Conservation (phyloP, 2,329 filamentous ascomycete genomes). For the Aspergillus hiratsukae region DNA sequence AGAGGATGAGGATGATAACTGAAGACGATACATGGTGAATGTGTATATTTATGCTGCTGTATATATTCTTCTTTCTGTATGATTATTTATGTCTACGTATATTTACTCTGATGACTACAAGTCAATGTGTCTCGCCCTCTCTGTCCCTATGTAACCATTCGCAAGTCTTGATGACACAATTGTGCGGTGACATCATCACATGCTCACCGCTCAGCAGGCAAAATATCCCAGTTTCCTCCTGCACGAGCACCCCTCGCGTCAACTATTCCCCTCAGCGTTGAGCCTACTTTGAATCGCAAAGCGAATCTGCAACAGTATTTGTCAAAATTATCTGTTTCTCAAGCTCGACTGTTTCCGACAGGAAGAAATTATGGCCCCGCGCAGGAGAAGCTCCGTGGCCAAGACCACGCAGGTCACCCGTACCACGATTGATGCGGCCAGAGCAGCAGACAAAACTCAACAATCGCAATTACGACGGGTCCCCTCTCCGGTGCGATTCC, state of each 20-base stretch:
- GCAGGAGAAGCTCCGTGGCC: constrained; percentile 20
- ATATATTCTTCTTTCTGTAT: neutral
- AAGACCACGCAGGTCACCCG: constrained; percentile 5
- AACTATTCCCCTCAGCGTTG: neutral
- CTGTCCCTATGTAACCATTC: neutral
- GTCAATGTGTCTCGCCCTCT: neutral
- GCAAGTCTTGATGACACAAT: neutral
- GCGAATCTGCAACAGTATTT: neutral
- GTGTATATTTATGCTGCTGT: neutral
- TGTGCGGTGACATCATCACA: constrained; percentile 33
- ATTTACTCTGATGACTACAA: neutral
- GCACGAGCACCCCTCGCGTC: neutral
- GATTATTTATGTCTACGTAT: neutral
- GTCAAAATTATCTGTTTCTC: neutral
- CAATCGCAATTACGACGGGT: constrained; percentile 22
- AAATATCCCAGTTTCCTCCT: constrained; percentile 10
- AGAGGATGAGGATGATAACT: constrained; percentile 31
- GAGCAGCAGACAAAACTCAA: constrained; percentile 4
- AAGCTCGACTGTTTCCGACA: neutral
- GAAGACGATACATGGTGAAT: constrained; percentile 10
- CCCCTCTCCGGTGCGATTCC: constrained; percentile 39
- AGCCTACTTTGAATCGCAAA: neutral
- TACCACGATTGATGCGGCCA: constrained; percentile 10
- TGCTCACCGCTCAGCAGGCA: constrained; percentile 26
- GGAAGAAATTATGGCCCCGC: constrained; percentile 12